Percentiles rank a stretch among this genome's conserved stretches.
phyloP scores from a whole-genome alignment of 768 basidiomycete genomes.

The Roridomyces roridus region DNA sequence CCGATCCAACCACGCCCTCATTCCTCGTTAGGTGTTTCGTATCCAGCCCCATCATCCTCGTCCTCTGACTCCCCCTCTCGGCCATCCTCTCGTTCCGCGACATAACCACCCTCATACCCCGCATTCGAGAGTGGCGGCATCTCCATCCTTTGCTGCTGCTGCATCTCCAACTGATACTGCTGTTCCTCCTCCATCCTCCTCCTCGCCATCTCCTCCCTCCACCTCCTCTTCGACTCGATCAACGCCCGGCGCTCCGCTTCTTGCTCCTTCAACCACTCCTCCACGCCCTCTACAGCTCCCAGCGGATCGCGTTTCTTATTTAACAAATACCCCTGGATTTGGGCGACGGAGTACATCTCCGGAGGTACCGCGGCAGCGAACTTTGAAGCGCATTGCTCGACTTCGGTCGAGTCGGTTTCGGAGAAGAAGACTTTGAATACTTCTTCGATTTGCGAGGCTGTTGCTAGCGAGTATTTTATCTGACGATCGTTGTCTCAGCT shows the following conservation, averaged over 20 bases:
- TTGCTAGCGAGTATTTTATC: constrained; percentile 22
- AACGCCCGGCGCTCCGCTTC: constrained; percentile 1
- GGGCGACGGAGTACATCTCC: constrained; percentile 37
- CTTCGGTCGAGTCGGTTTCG: neutral
- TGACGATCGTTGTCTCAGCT: neutral
- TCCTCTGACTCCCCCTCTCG: no score
- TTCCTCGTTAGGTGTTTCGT: no score
- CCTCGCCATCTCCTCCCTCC: constrained; percentile 1
- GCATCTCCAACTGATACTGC: neutral
- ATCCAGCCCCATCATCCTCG: no score
- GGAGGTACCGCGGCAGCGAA: constrained; percentile 30
- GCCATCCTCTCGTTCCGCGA: no score
- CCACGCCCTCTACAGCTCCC: constrained; percentile 3
- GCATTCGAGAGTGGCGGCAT: no score
- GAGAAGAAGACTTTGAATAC: constrained; percentile 17
- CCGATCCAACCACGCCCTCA: no score
- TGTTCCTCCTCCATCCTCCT: neutral
- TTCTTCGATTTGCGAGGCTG: constrained; percentile 3
- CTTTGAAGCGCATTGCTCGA: neutral
- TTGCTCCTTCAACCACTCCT: constrained; percentile 34
- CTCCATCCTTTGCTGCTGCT: no score
- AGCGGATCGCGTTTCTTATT: constrained; percentile 10
- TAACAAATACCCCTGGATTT: constrained; percentile 45
- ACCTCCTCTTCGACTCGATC: neutral
- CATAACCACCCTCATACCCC: no score